Base-by-base conservation (phyloP, 176 grass and related monocot species). In the sorghum (Sorghum bicolor) region DNA sequence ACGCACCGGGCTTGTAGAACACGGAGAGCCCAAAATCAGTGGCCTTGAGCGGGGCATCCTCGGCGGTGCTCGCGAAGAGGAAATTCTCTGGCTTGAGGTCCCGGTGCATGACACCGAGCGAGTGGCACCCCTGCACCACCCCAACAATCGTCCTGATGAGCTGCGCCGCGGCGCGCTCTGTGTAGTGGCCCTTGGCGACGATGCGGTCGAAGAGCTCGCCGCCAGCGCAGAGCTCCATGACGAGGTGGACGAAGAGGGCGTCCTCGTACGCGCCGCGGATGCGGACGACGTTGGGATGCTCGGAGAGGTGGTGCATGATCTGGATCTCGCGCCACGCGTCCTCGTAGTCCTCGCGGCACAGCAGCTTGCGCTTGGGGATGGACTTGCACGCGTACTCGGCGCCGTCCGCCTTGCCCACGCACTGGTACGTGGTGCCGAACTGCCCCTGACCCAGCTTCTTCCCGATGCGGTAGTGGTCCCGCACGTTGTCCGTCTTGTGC, bases 81-180 rank as follows among this genome's bases (percentile, higher is more conserved):
- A 99, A 99, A n/a, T 99, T 99, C 74, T 99, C 95, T 11, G 95
- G 95, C 77, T 98, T 98, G 30, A 98, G 88, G 82, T 98, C 95
- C 2, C 95, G 84, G 61, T 98, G 95, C 95, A 98, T 98, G 78
- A 98, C 95, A 13, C 95, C 92, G 5, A 98, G 92, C 39, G 95
- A 94, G 72, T 98, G 95, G 83, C 95, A 98, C 1, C 92, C 92
- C 73, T 94, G 85, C 10, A 98, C 95, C 58, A 98, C 95, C 5
- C 95, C 90, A 14, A 98, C 90, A 65, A 97, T 94, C 6, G 95
- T 97, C 75, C 80, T 82, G 72, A 94, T 97, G 80, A 97, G 85
- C 77, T 93, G 92, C 40, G 95, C 95, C 2, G 95, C 95, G 5
- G 92, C 92, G 7, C 92, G 86, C 90, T 97, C 95, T 43, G 72